A percentile compares a stretch with the other conserved stretches of the same genome.
Evolutionary conservation across 306 rosid species (phyloP).

Genomic region (Ochetophila trinervis): DNA sequence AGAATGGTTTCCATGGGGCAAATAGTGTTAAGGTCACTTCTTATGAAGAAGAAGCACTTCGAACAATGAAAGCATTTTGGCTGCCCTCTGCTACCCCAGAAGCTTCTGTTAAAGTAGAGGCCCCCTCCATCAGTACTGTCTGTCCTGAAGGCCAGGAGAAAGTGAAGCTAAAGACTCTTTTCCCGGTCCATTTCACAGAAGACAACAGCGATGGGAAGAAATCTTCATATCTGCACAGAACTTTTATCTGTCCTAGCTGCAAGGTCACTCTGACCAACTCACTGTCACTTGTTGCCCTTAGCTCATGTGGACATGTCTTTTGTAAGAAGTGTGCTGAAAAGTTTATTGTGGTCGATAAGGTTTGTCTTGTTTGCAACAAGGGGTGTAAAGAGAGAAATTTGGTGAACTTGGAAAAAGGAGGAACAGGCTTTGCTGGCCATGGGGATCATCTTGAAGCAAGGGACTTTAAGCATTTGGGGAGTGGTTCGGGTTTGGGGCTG

Average conservation of each 20-base stretch:
- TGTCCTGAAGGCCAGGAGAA: slow-evolving; percentile 94
- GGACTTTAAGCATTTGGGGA: slow-evolving; percentile 96
- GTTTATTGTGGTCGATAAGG: slow-evolving; percentile 84
- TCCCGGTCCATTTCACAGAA: slow-evolving; percentile 72
- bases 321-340: slow-evolving; percentile 93
- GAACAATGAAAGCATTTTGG: slow-evolving; percentile 99
- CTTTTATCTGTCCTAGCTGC: slow-evolving; percentile 89
- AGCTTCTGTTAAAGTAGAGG: slow-evolving; percentile 74
- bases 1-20: slow-evolving; percentile 92
- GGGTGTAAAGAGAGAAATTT: slow-evolving; percentile 77
- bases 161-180: slow-evolving; percentile 82
- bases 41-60: slow-evolving; percentile 95
- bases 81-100: slow-evolving; percentile 95
- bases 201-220: slow-evolving; percentile 66
- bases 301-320: slow-evolving; percentile 86
- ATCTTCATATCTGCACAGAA: slow-evolving; percentile 51
- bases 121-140: slow-evolving; percentile 62
- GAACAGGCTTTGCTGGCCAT: slow-evolving; percentile 86
- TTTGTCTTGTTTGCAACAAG: slow-evolving; percentile 85
- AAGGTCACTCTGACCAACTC: slow-evolving; percentile 86
- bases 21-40: slow-evolving; percentile 98
- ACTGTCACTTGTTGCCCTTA: slow-evolving; percentile 78
- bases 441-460: slow-evolving; percentile 87
- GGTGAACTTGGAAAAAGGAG: slow-evolving; percentile 81
- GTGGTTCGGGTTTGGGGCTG: slow-evolving; percentile 90